Base-by-base conservation (phyloP, 164 flowering plant species). In the Macadamia tetraphylla region DNA sequence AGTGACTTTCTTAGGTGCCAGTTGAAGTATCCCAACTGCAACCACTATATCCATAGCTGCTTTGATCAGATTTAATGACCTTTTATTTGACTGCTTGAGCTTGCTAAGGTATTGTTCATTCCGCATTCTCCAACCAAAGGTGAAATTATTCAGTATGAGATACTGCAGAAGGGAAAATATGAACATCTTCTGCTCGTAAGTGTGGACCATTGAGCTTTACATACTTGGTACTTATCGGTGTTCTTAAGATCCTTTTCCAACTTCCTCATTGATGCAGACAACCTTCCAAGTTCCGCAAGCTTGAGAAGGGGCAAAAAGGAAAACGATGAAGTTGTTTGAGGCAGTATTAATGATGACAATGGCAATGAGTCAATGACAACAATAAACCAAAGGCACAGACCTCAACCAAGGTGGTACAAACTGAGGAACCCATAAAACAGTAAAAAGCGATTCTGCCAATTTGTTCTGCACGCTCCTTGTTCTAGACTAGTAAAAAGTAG, bases 341-440 rank as follows among this genome's bases (percentile, higher is more conserved):
- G 14, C 23, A 23, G 23, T 23, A 23, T 29, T 49, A 58, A 35
- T 61, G 17, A 29, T 29, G 29, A 32, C 7, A 46, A 64, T 6
- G 63, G 6, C 3, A 62, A 62, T 23, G 23, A 23, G 23, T 23
- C 23, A 23, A 23, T 23, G 23, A 23, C 23, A 23, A 15, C 15
- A 11, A 29, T 8, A 11, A n/a, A 1, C 51, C 7, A 6, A 53
- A 43, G 49, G 30, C 29, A 71, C 85, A 64, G 53, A 89, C 98
- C 97, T 95, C 98, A 75, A 87, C 87, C 81, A 95, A 75, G 64
- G 90, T 75, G 58, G 84, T 81, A 69, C 96, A 92, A 29, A 83
- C 60, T 58, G 98, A 90, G 60, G 98, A 86, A 61, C 98, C 96
- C 91, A 91, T 62, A 94, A 94, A 95, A 74, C 98, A 92, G 81